Conservation (phyloP, 352 stramenopile genomes). For the Phytophthora pluvialis region DNA sequence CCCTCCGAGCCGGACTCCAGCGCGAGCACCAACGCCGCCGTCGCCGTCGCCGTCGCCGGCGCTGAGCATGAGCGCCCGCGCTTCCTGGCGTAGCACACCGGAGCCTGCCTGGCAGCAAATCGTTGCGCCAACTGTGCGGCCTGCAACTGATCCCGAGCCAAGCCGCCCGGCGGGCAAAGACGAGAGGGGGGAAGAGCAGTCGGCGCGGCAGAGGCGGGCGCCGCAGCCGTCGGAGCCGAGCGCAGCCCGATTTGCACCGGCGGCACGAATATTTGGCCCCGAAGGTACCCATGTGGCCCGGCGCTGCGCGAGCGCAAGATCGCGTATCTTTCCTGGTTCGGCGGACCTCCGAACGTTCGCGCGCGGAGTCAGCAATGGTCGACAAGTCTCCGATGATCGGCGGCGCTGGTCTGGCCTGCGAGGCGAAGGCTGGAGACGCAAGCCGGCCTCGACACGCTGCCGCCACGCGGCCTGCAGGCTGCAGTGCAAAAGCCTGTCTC, state of each 20-base stretch:
- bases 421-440: not conserved
- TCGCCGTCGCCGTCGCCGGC: not conserved
- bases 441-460: not conserved
- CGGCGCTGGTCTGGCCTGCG: too few species aligned
- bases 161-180: constrained; percentile 21
- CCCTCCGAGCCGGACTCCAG: not conserved
- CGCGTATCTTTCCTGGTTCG: constrained; percentile 28
- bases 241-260: constrained; percentile 8
- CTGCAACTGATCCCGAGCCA: constrained; percentile 9
- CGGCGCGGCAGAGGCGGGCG: constrained; percentile 23
- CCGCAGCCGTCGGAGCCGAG: constrained; percentile 5
- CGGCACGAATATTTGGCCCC: constrained; percentile 28
- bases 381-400: not conserved
- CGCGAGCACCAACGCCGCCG: too few species aligned
- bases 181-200: constrained; percentile 28
- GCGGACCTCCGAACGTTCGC: constrained; percentile 29
- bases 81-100: not conserved
- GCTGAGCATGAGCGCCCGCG: not conserved
- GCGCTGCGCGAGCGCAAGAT: constrained; percentile 10
- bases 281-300: constrained; percentile 29
- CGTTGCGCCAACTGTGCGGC: constrained; percentile 6
- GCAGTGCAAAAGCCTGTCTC: not conserved
- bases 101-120: constrained; percentile 9
- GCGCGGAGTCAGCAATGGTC: constrained; percentile 11
- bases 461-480: not conserved